Percentiles rank a stretch among this genome's conserved stretches.
These are phyloP conservation scores for Seiridium cupressi DNA, from an alignment of 2,329 filamentous ascomycete genomes.

Conservation along the genomic window DNA sequence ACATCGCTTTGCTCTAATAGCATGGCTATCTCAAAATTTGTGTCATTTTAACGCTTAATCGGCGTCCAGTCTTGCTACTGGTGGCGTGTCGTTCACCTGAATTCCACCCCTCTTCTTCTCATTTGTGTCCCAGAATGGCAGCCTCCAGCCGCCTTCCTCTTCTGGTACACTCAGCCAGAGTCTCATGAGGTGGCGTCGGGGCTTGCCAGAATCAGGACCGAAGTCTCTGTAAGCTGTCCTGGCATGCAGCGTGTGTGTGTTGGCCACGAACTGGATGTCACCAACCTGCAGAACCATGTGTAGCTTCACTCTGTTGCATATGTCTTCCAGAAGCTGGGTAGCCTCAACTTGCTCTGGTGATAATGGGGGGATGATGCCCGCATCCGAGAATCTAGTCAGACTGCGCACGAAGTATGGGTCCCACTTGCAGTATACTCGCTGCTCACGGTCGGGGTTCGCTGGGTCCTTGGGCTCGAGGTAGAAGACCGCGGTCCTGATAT, in stretches of 20 bases:
- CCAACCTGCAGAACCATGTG: conserved; percentile 87
- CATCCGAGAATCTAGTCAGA: conserved; percentile 70
- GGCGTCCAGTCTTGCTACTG: conserved; percentile 73
- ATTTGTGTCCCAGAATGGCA: conserved; percentile 77
- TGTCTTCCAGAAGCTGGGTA: conserved; percentile 69
- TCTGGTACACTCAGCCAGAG: conserved; percentile 84
- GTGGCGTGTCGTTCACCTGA: conserved; percentile 78
- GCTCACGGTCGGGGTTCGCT: conserved; percentile 46
- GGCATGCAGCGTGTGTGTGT: conserved; percentile 78
- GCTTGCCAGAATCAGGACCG: conserved; percentile 59
- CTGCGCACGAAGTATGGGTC: conserved; percentile 86
- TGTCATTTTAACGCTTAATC: conserved; percentile 48
- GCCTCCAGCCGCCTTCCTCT: conserved; percentile 77
- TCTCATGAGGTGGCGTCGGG: conserved; percentile 75
- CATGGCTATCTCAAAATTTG: neutral
- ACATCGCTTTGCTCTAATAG: neutral
- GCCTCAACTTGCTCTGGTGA: conserved; percentile 69
- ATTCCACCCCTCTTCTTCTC: conserved; percentile 89
- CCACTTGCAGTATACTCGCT: conserved; percentile 78
- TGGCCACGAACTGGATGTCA: conserved; percentile 84
- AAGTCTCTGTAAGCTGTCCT: conserved; percentile 74
- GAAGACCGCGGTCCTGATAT: conserved; percentile 69
- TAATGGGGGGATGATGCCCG: conserved; percentile 70
- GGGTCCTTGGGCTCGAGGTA: conserved; percentile 64
- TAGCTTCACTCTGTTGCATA: conserved; percentile 68